These are phyloP conservation scores for Stephania cephalantha DNA, from an alignment of 164 flowering plant genomes.

Conservation along the genomic window DNA sequence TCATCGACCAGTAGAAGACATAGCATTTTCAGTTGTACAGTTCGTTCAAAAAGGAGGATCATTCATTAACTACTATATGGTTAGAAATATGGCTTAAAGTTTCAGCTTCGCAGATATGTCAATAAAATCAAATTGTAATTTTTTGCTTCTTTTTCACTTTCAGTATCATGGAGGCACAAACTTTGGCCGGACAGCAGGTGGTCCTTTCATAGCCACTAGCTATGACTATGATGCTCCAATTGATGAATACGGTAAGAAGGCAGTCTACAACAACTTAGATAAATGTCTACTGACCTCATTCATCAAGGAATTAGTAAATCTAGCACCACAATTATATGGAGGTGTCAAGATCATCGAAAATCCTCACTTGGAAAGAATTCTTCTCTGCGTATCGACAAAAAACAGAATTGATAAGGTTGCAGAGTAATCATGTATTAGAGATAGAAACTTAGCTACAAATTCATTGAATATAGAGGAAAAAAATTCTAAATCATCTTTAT, in stretches of 20 bases:
- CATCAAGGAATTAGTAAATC: neutral
- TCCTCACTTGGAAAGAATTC: neutral
- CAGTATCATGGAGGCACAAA: conserved; percentile 99
- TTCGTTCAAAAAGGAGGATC: conserved; percentile 93
- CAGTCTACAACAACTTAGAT: neutral
- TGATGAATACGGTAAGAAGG: conserved; percentile 81
- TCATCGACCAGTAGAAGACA: conserved; percentile 77
- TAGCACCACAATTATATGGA: neutral
- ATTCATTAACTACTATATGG: conserved; percentile 91
- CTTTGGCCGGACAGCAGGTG: conserved; percentile 96
- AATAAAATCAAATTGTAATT: conserved; percentile 1
- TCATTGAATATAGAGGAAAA: neutral
- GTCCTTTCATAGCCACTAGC: conserved; percentile 94
- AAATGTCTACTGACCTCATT: neutral
- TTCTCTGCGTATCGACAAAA: neutral
- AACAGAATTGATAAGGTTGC: neutral
- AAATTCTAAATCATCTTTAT: neutral
- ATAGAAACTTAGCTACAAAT: neutral
- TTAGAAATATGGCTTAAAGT: conserved; percentile 21
- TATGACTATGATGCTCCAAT: conserved; percentile 98
- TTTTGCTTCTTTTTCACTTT: conserved; percentile 8
- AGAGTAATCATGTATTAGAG: neutral
- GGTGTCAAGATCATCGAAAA: neutral
- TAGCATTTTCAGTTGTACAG: conserved; percentile 90
- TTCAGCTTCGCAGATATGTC: neutral